These are phyloP conservation scores for Ormosia emarginata DNA, from an alignment of 306 rosid species.

Conservation along the genomic window DNA sequence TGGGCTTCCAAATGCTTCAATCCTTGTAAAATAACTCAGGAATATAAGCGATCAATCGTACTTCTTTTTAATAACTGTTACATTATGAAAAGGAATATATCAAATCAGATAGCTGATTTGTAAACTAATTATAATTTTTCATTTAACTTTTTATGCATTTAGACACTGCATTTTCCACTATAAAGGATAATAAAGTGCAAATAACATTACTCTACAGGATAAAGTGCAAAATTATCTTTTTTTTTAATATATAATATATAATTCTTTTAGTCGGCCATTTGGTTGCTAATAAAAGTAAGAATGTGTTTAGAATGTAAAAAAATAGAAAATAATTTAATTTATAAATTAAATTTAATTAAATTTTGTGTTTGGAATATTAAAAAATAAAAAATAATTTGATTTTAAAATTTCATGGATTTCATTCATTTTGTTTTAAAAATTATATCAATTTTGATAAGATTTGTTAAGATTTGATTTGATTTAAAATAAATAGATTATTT, in stretches of 20 bases:
- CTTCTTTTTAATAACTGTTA: not conserved
- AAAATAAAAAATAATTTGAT: too few relatives aligned
- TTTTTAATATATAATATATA: not conserved
- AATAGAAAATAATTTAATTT: too few relatives aligned
- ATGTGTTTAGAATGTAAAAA: too few relatives aligned
- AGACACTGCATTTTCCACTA: not conserved
- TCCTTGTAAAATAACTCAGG: slow-evolving; percentile 38
- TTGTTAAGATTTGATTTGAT: too few relatives aligned
- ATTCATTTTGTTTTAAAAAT: too few relatives aligned
- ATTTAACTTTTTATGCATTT: not conserved
- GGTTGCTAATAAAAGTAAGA: too few relatives aligned
- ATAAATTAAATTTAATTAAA: too few relatives aligned
- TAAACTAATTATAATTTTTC: not conserved
- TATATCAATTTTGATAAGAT: too few relatives aligned
- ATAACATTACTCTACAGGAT: not conserved
- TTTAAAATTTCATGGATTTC: too few relatives aligned
- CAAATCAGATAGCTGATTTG: not conserved
- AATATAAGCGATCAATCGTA: not conserved
- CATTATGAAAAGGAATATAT: not conserved
- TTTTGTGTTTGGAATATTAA: too few relatives aligned
- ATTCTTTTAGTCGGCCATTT: too few relatives aligned
- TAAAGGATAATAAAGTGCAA: not conserved
- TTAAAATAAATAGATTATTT: too few relatives aligned
- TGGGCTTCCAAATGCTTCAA: slow-evolving; percentile 86
- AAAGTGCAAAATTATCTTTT: not conserved